Evolutionary conservation across 139 green algal genomes (phyloP).

Genomic region (Picochlorum sp.): DNA sequence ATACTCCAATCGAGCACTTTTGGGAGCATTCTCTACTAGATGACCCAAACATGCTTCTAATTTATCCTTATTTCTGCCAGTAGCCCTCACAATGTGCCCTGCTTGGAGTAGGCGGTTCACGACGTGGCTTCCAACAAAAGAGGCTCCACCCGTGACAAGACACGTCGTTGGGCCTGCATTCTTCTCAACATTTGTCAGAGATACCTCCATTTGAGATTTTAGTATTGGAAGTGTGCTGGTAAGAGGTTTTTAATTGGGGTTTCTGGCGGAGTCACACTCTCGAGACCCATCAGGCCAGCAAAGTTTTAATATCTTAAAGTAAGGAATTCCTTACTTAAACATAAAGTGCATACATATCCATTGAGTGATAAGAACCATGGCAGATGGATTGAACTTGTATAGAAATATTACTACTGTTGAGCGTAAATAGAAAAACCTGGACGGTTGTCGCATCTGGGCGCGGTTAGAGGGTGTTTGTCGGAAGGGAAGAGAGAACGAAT

Average conservation of each 20-base stretch:
- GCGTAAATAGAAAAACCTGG: too few relatives aligned
- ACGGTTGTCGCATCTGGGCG: too few relatives aligned
- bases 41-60: background rate
- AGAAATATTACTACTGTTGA: too few relatives aligned
- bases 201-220: background rate
- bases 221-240: too few relatives aligned
- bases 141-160: slow-evolving; percentile 35
- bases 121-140: slow-evolving; percentile 37
- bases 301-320: too few relatives aligned
- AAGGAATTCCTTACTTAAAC: too few relatives aligned
- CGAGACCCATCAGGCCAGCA: too few relatives aligned
- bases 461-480: background rate
- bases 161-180: background rate
- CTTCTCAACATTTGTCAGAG: background rate
- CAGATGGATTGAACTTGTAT: too few relatives aligned
- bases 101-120: slow-evolving; percentile 38
- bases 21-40: background rate
- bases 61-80: slow-evolving; percentile 16
- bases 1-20: slow-evolving; percentile 28
- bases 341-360: too few relatives aligned
- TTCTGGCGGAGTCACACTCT: too few relatives aligned
- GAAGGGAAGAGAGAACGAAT: background rate
- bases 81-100: slow-evolving; percentile 40
- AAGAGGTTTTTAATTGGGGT: too few relatives aligned
- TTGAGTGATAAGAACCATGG: too few relatives aligned